phyloP scores from a whole-genome alignment of 225 moss, liverwort and hornwort species.

The Antitrichia curtipendula region DNA sequence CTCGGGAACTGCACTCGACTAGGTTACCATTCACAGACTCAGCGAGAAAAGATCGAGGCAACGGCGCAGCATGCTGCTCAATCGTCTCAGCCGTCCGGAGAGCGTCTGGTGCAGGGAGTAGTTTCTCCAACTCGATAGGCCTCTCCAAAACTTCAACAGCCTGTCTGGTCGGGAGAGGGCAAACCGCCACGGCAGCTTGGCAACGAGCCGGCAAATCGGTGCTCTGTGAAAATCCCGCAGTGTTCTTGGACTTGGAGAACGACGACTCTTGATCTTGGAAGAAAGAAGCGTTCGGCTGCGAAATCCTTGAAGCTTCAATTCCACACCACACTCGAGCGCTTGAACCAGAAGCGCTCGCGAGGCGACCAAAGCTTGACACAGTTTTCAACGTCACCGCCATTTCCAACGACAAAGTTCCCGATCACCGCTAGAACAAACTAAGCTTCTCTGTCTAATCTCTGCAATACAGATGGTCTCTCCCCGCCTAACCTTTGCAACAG shows the following conservation, averaged over 20 bases:
- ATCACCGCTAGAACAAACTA: neutral
- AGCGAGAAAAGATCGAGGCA: conserved; percentile 15
- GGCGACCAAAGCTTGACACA: neutral
- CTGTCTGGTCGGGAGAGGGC: neutral
- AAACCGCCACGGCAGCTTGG: neutral
- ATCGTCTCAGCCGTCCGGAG: neutral
- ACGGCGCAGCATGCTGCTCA: neutral
- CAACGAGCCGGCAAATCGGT: neutral
- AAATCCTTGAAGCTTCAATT: neutral
- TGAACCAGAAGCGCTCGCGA: neutral
- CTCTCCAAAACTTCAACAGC: neutral
- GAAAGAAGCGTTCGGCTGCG: neutral
- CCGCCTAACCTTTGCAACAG: neutral
- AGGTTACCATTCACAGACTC: conserved; percentile 1
- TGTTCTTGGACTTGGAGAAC: neutral
- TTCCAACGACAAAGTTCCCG: neutral
- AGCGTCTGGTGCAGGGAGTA: neutral
- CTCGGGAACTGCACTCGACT: conserved; percentile 9
- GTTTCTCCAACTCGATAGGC: neutral
- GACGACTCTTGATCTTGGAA: neutral
- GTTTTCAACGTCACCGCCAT: neutral
- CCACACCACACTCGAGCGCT: neutral
- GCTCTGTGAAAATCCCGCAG: neutral
- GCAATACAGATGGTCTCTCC: neutral
- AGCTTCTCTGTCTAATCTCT: neutral